These are phyloP conservation scores for Termitomyces sp. DNA, from an alignment of 1,284 basidiomycete species.

Conservation along the genomic window DNA sequence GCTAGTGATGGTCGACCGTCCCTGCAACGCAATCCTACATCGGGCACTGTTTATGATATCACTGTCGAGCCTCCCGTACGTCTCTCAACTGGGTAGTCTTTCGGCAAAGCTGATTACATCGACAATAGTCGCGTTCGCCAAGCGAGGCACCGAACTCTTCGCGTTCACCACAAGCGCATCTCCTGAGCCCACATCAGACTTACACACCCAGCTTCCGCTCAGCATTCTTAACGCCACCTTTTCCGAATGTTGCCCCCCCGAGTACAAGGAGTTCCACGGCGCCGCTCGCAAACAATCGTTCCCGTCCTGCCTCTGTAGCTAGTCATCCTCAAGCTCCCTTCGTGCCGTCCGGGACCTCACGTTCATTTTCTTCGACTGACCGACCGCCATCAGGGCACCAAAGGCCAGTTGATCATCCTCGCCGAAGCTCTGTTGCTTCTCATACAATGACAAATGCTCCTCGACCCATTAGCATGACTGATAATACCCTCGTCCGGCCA, in stretches of 20 bases:
- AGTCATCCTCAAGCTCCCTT: neutral
- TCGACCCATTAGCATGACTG: neutral
- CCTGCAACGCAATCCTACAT: slow-evolving; percentile 6
- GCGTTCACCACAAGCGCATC: slow-evolving; percentile 4
- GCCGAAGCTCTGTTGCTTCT: slow-evolving; percentile 2
- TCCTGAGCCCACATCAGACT: slow-evolving; percentile 11
- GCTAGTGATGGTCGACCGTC: neutral
- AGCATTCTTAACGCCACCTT: neutral
- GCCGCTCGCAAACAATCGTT: neutral
- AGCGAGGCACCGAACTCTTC: slow-evolving; percentile 16
- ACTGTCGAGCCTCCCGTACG: slow-evolving; percentile 28
- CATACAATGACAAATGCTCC: neutral
- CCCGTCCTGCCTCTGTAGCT: neutral
- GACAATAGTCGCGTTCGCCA: slow-evolving; percentile 21
- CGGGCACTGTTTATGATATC: slow-evolving; percentile 16
- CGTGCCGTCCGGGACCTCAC: neutral
- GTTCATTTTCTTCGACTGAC: neutral
- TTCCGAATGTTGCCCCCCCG: neutral
- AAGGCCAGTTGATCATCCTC: neutral
- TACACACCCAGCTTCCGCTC: neutral
- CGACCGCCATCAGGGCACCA: neutral
- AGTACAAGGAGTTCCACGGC: neutral
- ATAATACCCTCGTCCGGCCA: neutral
- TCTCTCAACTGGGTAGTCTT: neutral
- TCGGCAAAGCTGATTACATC: neutral